Evolutionary conservation across 164 flowering plant genomes (phyloP), one percentile per base, ranked within the genome.

Genomic region (Magnolia officinalis): DNA sequence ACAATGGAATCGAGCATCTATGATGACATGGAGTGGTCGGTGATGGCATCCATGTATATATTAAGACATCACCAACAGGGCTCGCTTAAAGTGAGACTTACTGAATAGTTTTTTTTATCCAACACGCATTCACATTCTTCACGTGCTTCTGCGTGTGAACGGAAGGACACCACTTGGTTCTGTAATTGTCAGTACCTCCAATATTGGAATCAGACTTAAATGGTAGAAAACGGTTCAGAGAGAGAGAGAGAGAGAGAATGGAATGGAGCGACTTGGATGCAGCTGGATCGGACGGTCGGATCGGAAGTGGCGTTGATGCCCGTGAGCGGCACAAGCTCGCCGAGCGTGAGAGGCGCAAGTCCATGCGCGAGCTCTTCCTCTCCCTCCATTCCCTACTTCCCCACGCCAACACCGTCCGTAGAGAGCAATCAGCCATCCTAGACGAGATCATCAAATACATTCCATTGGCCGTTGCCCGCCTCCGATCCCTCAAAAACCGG

Each of bases 371-470:
- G 72, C 80, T 83, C 14, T 83, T 83, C 74, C 18, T 79, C 1
- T 76, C 81, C 7, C 85, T 83, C 23, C 85, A 83, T 49, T 51
- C 78, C 13, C 78, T 81, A 55, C 82, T 83, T 19, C 85, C 85
- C 21, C 80, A 83, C 66, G 21, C 82, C 59, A 64, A 70, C 76
- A 81, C 83, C 5, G 85, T 83, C 16, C 78, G 83, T 1, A 77
- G 77, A 67, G 85, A 83, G 65, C 85, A 83, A 26, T 83, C 83
- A 10, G 80, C 80, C 19, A 83, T 83, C 71, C 79, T 83, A 0
- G 85, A 83, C 67, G 85, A 83, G 77, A 81, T 81, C 59, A 83
- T 81, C 83, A 83, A 83, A 21, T 83, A 78, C 75, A 83, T 83
- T 23, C 85, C 85, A 0, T 20, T 81, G 2, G 85, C 82, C 19